These are phyloP conservation scores for Eutrema salsugineum DNA, from an alignment of 441 rosid genomes.

Conservation along the genomic window DNA sequence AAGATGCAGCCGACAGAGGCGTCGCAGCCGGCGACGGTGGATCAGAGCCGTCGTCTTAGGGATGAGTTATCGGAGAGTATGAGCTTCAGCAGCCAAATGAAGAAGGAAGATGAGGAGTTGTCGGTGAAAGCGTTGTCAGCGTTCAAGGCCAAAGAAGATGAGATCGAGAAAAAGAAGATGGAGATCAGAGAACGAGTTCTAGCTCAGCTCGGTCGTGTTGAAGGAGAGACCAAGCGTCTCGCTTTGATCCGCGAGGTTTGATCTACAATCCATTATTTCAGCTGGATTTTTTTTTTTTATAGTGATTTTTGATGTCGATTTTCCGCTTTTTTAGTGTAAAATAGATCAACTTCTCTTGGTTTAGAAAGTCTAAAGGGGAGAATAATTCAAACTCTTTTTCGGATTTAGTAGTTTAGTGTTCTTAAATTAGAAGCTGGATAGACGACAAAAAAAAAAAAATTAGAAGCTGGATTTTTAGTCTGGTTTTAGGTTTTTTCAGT, in stretches of 20 bases:
- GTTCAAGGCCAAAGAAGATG: conserved; percentile 81
- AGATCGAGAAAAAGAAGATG: conserved; percentile 81
- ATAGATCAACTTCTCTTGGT: neutral
- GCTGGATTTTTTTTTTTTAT: neutral
- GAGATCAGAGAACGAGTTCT: conserved; percentile 70
- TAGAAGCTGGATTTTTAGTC: neutral
- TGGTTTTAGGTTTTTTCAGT: conserved; percentile 3
- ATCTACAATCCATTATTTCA: neutral
- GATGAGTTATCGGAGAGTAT: conserved; percentile 69
- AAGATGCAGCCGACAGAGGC: conserved; percentile 41
- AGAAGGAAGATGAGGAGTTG: conserved; percentile 83
- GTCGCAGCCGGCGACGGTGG: conserved; percentile 36
- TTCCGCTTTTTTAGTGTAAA: neutral
- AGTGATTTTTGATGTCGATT: neutral
- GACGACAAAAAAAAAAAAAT: too few species aligned
- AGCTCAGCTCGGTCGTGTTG: conserved; percentile 72
- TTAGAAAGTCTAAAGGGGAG: neutral
- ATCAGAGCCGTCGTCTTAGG: conserved; percentile 44
- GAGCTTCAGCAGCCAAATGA: conserved; percentile 79
- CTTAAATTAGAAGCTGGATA: neutral
- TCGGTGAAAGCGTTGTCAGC: conserved; percentile 68
- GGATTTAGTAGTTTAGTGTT: neutral
- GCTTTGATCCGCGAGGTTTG: conserved; percentile 70
- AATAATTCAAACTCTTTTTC: neutral
- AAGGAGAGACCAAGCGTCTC: conserved; percentile 63